Percentiles rank a stretch among this genome's conserved stretches.
Evolutionary conservation across 139 green algal genomes (phyloP).

Genomic region (Chlorella sp.): DNA sequence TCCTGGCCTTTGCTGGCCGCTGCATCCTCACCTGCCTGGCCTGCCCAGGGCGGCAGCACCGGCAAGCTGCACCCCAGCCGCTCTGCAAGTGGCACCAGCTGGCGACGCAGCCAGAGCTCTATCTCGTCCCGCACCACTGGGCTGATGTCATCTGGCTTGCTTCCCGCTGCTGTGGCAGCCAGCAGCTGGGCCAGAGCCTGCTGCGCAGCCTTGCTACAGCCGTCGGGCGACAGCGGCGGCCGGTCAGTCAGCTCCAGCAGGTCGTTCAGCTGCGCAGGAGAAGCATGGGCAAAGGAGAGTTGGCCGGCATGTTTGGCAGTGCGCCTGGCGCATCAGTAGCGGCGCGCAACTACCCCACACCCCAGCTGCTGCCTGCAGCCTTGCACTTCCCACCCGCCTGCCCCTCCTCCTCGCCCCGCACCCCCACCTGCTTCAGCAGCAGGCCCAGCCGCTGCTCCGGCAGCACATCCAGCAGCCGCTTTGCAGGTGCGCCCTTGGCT

Average conservation of each 20-base stretch:
- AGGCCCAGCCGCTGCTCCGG: conserved; percentile 42
- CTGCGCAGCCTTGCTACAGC: neutral
- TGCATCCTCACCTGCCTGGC: neutral
- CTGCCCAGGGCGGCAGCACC: neutral
- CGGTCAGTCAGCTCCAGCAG: conserved; percentile 21
- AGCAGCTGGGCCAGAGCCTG: neutral
- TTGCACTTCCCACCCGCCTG: neutral
- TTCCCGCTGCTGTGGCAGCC: neutral
- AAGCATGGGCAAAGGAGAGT: neutral
- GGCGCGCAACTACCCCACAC: no score
- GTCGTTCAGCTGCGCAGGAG: neutral
- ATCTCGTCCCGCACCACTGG: neutral
- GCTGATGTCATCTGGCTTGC: neutral
- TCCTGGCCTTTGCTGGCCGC: neutral
- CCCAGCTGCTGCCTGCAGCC: no score
- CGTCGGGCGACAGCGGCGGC: neutral
- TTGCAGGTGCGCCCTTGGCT: conserved; percentile 16
- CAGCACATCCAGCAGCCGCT: conserved; percentile 55
- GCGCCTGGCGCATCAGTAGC: neutral
- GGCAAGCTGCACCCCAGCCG: neutral
- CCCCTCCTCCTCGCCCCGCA: neutral
- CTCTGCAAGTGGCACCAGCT: conserved; percentile 4
- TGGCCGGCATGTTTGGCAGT: neutral
- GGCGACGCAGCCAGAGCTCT: conserved; percentile 7
- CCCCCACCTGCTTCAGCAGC: conserved; percentile 40